These are phyloP conservation scores for Nigrospora sphaerica DNA, from an alignment of 2,329 filamentous ascomycete species.

Conservation along the genomic window DNA sequence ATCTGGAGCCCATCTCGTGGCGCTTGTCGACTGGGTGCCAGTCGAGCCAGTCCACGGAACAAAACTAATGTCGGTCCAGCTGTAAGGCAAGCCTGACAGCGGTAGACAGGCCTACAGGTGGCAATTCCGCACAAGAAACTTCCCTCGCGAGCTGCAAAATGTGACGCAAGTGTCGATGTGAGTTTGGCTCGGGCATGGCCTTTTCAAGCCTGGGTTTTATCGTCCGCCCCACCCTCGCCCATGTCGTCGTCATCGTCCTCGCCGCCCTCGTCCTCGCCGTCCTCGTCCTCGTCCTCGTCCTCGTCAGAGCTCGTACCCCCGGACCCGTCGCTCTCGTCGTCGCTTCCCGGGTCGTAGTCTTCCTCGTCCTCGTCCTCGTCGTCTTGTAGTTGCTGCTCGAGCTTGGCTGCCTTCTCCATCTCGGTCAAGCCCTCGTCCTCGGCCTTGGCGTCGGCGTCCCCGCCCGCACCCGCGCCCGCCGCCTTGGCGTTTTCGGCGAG, in stretches of 20 bases:
- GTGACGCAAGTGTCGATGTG: no score
- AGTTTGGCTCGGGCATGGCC: no score
- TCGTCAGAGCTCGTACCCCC: slow-evolving; percentile 40
- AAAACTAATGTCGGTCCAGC: no score
- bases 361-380: slow-evolving; percentile 59
- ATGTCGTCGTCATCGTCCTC: slow-evolving; percentile 31
- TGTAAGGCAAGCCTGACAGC: no score
- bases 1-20: no score
- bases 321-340: slow-evolving; percentile 52
- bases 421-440: slow-evolving; percentile 34
- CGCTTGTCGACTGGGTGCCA: no score
- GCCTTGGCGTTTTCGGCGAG: slow-evolving; percentile 50
- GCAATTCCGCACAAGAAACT: no score
- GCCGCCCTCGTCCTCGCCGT: slow-evolving; percentile 31
- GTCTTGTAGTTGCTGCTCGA: slow-evolving; percentile 43
- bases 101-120: no score
- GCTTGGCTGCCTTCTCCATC: slow-evolving; percentile 37
- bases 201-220: no score
- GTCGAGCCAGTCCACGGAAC: no score
- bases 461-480: slow-evolving; percentile 35
- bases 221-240: slow-evolving; percentile 20
- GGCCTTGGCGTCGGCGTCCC: slow-evolving; percentile 24
- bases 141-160: no score
- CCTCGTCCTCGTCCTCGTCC: slow-evolving; percentile 42
- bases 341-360: slow-evolving; percentile 58